Base-by-base conservation (phyloP, 2,329 filamentous ascomycete genomes). In the Neopestalotiopsis clavispora region DNA sequence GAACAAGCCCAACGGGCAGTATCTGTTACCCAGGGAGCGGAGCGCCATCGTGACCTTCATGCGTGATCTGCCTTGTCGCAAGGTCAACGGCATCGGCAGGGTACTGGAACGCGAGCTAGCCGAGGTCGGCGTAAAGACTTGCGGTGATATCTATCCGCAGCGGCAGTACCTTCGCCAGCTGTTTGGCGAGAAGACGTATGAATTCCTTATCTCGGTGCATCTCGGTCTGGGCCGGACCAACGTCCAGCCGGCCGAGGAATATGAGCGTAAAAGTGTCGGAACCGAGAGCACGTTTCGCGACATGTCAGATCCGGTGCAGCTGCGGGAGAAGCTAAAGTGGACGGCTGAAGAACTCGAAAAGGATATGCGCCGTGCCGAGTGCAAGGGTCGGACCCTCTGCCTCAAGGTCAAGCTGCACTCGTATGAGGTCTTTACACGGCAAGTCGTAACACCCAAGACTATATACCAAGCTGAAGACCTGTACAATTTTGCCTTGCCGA, bases 1-100 rank as follows among this genome's bases (percentile, higher is more conserved):
- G 79, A 98, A 98, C 80, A 99, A 99, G 77, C 96, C 96, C 0
- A 97, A 99, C 74, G 96, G 96, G 0, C 96, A 98, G 77, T 98
- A 92, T 74, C 82, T 88, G 10, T 83, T 98, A 1, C 86, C 91
- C 0, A 92, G 87, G 66, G 91, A 97, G 56, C 87, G 95, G 10
- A 81, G 83, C 32, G 86, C 89, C 0, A 94, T 99, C 69, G 90
- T 98, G 87, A 82, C 86, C 0, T 98, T 98, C 77, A 97, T 98
- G 92, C 86, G 87, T 12, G 87, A 91, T 38, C 84, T 99, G 30
- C 91, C 95, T 0, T 94, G 94, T 0, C 88, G 96, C 42, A 98
- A 98, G 77, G 93, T 98, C 58, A 98, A 98, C 73, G 96, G 96
- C 1, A 89, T 99, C n/a, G 96, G 96, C 0, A 89, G 96, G 28